Base-by-base conservation (phyloP, 2,329 filamentous ascomycete species). In the Raffaelea deltoideospora region DNA sequence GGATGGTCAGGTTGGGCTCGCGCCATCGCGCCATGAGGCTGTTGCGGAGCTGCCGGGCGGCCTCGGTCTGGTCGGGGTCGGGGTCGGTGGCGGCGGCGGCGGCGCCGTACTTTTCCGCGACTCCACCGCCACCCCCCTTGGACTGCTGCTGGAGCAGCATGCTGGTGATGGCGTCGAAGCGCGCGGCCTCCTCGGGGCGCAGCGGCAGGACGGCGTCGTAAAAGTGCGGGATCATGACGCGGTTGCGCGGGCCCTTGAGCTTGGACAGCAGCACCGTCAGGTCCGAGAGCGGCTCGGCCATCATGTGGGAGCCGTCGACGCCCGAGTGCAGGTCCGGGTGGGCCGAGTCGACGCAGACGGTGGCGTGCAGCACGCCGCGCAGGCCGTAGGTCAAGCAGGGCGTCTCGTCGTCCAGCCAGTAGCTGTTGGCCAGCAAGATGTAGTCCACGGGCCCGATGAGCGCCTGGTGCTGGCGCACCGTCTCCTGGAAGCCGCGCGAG, bases 321-420 rank as follows among this genome's bases (percentile, higher is more conserved):
- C 90, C 90, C 42, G 85, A 93, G 57, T 98, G 90, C 2, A 93
- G 69, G 56, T 98, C 90, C 0, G 87, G 86, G 43, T 83, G 76
- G 35, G 76, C 74, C 39, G 86, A 92, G 45, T 92, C 79, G 20
- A 98, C 76, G 42, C 86, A 80, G 6, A 96, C 70, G 0, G 85
- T 94, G 5, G 87, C 88, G 53, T 96, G 88, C 18, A 98, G 78
- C 20, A 98, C 88, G 19, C 90, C 90, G 34, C 90, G 76, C 7
- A 96, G 68, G 1, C 90, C 90, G 43, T 98, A 98, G 0, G 90
- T 98, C 39, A 98, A 61, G 53, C 90, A 98, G 0, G 90, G 90
- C 3, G 92, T 86, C 46, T 92, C 80, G 51, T 98, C 88, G 51
- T 96, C 86, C 2, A 98, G 68, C 90, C 90, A 98, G 63, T 98